Evolutionary conservation across 768 basidiomycete species (phyloP), one percentile per base, ranked within the genome.

Genomic region (Lactarius sanguifluus): DNA sequence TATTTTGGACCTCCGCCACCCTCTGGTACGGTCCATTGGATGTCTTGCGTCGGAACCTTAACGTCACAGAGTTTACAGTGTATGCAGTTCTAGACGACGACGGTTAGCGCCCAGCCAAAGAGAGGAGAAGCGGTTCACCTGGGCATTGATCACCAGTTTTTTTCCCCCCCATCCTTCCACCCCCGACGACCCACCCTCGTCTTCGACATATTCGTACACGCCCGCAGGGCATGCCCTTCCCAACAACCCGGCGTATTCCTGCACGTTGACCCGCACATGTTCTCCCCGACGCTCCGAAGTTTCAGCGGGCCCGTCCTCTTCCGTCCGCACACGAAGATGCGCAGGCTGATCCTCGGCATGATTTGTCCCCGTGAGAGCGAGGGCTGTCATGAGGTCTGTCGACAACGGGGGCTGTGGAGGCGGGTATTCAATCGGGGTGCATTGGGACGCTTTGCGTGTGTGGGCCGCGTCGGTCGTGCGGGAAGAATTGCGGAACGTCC

Each of bases 1-100:
- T 97, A 98, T 76, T 96, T 96, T 43, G 96, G 96, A 60, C 96
- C 96, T 38, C 96, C 96, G 15, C 94, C 91, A 13, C 96, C 96
- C 78, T 98, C 95, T 0, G 97, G 97, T 0, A 97, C 94, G 6
- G 88, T 90, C 96, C 96, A 98, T 18, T 89, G 92, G 71, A 99
- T 97, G 76, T 98, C 96, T 75, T 97, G 93, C 2, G 94, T 94
- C 3, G 96, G 96, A 5, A 91, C 91, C 79, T 99, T 98, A 79
- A 99, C 88, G 67, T 95, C 94, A 75, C 96, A 99, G 52, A 97
- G 80, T 77, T 96, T 97, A 80, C 94, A 97, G 75, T 96, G 92
- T 41, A 93, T 92, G 73, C 92, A 93, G 72, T 94, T 93, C 91
- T 95, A 71, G 62, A 75, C 75, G 66, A 72, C 75, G 38, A 15